A percentile compares a stretch with the other conserved stretches of the same genome.
phyloP scores from a whole-genome alignment of 2,329 filamentous ascomycete genomes.

The Ceratocystis cubensis region DNA sequence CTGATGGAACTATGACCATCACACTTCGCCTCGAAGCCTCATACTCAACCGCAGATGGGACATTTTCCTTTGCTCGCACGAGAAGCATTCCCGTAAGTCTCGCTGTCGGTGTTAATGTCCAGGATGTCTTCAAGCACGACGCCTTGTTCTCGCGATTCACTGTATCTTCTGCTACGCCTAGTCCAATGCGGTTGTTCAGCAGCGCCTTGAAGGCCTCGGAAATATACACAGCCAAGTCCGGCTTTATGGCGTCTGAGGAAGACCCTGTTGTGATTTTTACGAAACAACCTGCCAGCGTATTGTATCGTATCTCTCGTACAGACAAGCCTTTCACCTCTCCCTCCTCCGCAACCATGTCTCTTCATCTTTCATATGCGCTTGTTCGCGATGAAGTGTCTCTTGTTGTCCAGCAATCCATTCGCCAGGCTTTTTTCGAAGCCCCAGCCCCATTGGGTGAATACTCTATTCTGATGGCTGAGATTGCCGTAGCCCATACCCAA shows the following conservation, averaged over 20 bases:
- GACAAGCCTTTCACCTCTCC: constrained; percentile 22
- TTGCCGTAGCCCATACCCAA: constrained; percentile 35
- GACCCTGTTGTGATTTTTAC: constrained; percentile 56
- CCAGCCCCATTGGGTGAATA: constrained; percentile 34
- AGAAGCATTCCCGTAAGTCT: constrained; percentile 57
- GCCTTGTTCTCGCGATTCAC: constrained; percentile 81
- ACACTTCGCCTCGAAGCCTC: constrained; percentile 62
- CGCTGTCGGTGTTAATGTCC: constrained; percentile 86
- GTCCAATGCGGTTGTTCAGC: constrained; percentile 61
- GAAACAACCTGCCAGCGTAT: constrained; percentile 65
- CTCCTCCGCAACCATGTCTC: constrained; percentile 39
- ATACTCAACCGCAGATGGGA: constrained; percentile 56
- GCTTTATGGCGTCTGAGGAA: constrained; percentile 34
- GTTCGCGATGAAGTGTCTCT: constrained; percentile 59
- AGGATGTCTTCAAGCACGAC: constrained; percentile 81
- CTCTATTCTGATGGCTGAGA: constrained; percentile 35
- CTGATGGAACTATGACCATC: constrained; percentile 44
- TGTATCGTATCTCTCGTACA: constrained; percentile 64
- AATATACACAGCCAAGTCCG: constrained; percentile 52
- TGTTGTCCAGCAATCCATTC: constrained; percentile 35
- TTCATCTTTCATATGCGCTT: constrained; percentile 64
- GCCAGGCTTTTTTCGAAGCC: constrained; percentile 27
- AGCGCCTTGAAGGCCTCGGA: constrained; percentile 60
- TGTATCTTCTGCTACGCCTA: constrained; percentile 64
- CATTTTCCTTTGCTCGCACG: constrained; percentile 48